Percentiles rank a stretch among this genome's conserved stretches.
phyloP scores from a whole-genome alignment of 805 yeast species.

The Sugiyamaella qingdaonensis region DNA sequence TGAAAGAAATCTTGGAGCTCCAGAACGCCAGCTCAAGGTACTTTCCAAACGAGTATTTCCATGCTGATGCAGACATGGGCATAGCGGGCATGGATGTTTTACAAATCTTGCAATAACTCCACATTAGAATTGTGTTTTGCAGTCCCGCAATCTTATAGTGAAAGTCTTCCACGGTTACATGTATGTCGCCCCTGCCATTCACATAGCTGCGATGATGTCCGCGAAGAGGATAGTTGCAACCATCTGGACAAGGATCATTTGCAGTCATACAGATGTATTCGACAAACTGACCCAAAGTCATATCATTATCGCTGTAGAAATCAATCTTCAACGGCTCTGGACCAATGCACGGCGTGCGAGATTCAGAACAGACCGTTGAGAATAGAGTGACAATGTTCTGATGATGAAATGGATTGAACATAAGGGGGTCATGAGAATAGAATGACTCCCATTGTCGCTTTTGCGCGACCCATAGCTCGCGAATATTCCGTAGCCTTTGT shows the following conservation, averaged over 20 bases:
- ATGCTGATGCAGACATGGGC: conserved; percentile 80
- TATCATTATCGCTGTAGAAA: conserved; percentile 86
- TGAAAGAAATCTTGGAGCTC: conserved; percentile 51
- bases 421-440: conserved; percentile 47
- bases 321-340: conserved; percentile 83
- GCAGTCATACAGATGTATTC: conserved; percentile 75
- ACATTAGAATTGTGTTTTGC: conserved; percentile 70
- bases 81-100: conserved; percentile 67
- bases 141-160: conserved; percentile 54
- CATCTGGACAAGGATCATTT: conserved; percentile 65
- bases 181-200: conserved; percentile 81
- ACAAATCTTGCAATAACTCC: conserved; percentile 89
- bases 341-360: conserved; percentile 89
- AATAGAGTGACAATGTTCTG: conserved; percentile 75
- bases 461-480: conserved; percentile 35
- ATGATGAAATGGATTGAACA: conserved; percentile 68
- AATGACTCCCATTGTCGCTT: conserved; percentile 67
- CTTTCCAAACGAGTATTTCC: conserved; percentile 91
- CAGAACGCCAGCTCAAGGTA: conserved; percentile 83
- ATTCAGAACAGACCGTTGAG: conserved; percentile 75
- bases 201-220: conserved; percentile 86
- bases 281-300: conserved; percentile 81
- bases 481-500: conserved; percentile 28
- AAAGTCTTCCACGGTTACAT: conserved; percentile 63
- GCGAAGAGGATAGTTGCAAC: conserved; percentile 64